Percentiles rank a stretch among this genome's conserved stretches.
Evolutionary conservation across 768 basidiomycete species (phyloP).

Genomic region (Strobilomyces dryophilus): DNA sequence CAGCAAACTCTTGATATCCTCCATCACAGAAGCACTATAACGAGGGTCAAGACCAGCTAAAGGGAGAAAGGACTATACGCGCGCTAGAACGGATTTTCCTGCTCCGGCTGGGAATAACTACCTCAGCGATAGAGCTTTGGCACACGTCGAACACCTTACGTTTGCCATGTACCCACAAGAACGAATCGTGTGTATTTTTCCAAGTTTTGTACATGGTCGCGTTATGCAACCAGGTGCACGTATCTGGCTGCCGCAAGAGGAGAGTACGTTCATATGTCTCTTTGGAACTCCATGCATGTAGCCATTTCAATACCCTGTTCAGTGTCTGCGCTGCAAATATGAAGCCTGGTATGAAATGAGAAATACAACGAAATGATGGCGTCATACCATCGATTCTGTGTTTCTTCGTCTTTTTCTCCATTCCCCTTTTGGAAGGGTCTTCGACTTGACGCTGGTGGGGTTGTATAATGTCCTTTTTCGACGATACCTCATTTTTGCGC

Average conservation of each 20-base stretch:
- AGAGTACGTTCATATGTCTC: not conserved
- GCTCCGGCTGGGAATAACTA: conserved; percentile 3
- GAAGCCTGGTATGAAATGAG: not conserved
- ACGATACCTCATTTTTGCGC: not conserved
- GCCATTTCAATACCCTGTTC: not conserved
- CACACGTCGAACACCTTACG: not conserved
- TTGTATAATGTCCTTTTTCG: not conserved
- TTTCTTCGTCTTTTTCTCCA: not conserved
- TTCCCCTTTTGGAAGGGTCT: not conserved
- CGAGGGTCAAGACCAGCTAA: not conserved
- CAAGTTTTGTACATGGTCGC: conserved; percentile 1
- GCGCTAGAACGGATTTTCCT: conserved; percentile 9
- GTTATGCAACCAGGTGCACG: conserved; percentile 10
- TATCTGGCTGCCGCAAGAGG: conserved; percentile 1
- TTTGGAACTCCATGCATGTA: conserved; percentile 2
- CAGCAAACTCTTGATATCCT: not conserved
- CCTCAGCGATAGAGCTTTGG: not conserved
- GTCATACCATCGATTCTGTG: not conserved
- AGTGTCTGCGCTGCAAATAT: not conserved
- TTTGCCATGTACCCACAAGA: conserved; percentile 17
- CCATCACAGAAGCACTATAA: conserved; percentile 14
- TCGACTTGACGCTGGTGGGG: not conserved
- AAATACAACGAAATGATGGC: not conserved
- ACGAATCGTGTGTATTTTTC: not conserved
- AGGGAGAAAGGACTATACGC: no score